A percentile compares a stretch with the other conserved stretches of the same genome.
Conservation (phyloP, 2,329 filamentous ascomycete genomes). For the Elsinoe perseae region DNA sequence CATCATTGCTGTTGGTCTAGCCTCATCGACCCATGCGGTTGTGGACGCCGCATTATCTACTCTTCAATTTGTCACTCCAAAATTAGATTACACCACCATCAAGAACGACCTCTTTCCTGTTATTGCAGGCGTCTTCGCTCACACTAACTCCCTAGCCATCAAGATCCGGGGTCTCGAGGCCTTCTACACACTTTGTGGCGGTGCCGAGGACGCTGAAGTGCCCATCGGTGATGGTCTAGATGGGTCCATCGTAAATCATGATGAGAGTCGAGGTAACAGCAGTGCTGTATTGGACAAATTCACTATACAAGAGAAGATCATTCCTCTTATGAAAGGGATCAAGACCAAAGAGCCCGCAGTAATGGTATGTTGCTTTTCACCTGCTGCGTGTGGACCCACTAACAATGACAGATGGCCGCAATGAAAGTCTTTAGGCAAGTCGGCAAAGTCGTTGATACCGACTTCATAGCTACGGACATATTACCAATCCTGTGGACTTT, state of each 20-base stretch:
- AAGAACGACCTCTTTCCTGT: constrained; percentile 96
- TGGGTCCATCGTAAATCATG: constrained; percentile 51
- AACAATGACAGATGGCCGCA: constrained; percentile 58
- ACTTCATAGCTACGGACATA: constrained; percentile 87
- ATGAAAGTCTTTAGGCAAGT: constrained; percentile 78
- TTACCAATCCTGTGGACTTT: constrained; percentile 87
- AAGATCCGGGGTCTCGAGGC: constrained; percentile 89
- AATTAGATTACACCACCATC: constrained; percentile 91
- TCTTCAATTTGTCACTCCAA: constrained; percentile 70
- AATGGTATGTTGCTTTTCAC: constrained; percentile 51
- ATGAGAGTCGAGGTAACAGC: constrained; percentile 43
- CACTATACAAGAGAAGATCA: constrained; percentile 94
- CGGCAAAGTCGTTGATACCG: constrained; percentile 71
- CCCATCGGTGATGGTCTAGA: constrained; percentile 63
- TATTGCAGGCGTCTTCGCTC: constrained; percentile 81
- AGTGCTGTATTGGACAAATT: constrained; percentile 87
- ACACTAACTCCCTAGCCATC: constrained; percentile 86
- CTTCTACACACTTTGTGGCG: constrained; percentile 82
- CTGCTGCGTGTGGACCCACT: neutral
- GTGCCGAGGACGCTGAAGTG: constrained; percentile 43
- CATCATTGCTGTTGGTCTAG: constrained; percentile 72
- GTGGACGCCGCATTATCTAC: constrained; percentile 78
- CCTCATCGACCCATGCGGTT: constrained; percentile 80
- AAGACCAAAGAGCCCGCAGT: constrained; percentile 97
- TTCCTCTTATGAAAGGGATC: constrained; percentile 82